Conservation (phyloP, 306 rosid genomes). For the Pachyrhizus erosus region DNA sequence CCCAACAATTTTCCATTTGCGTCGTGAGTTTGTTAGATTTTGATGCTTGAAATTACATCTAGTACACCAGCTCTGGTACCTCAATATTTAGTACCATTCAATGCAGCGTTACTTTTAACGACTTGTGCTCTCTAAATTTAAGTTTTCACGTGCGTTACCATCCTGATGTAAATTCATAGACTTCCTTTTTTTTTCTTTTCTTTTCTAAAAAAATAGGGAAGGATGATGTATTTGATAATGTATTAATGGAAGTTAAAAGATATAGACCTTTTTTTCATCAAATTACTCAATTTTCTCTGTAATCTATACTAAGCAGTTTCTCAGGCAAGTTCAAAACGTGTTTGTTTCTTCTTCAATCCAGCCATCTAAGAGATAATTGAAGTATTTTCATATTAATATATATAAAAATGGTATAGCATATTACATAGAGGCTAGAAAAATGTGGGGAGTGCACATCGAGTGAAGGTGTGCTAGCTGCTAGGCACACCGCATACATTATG, state of each 20-base stretch:
- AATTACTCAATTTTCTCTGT: background rate
- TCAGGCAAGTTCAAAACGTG: constrained; percentile 1
- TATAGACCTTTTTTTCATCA: background rate
- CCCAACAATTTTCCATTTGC: background rate
- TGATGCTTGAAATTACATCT: constrained; percentile 7
- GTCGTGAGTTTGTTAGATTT: constrained; percentile 19
- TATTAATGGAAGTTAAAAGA: background rate
- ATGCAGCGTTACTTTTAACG: constrained; percentile 5
- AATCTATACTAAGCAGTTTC: background rate
- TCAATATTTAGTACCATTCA: constrained; percentile 34
- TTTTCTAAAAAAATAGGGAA: background rate
- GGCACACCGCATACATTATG: constrained; percentile 47
- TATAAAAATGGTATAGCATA: background rate
- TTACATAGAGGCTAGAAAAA: constrained; percentile 17
- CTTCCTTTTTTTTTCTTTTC: background rate
- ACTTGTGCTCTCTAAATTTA: constrained; percentile 29
- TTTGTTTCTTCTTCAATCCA: constrained; percentile 1
- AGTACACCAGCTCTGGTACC: constrained; percentile 10
- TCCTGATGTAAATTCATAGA: background rate
- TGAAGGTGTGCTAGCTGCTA: constrained; percentile 39
- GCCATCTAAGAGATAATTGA: background rate
- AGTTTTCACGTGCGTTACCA: constrained; percentile 24
- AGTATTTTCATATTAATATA: constrained; percentile 12
- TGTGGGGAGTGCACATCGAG: constrained; percentile 36
- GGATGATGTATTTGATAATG: no score